Base-by-base conservation (phyloP, 768 basidiomycete species). In the Mycena galopus region DNA sequence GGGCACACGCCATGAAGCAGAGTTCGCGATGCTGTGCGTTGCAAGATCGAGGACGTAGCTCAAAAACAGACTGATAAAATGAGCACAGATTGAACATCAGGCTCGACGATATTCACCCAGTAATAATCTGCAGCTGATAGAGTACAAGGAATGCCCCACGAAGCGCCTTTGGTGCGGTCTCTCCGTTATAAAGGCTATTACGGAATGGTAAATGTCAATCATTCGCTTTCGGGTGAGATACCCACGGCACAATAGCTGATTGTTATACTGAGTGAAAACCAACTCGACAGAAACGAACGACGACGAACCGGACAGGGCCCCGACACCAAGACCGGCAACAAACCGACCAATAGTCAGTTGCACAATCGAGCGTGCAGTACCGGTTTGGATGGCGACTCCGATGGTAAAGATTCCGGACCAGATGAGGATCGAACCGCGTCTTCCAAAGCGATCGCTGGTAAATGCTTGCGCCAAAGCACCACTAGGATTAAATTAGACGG, bases 81-180 rank as follows among this genome's bases (percentile, higher is more conserved):
- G 21, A 42, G 58, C 19, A 19, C 65, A 27, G 4, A 33, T 51
- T 17, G 11, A 19, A 44, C n/a, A 11, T 59, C 23, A 29, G 17
- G n/a, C 7, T 12, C 42, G 59, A 37, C n/a, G n/a, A 55, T 10
- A 76, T 86, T 44, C 76, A 91, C 92, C 92, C 92, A 16, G 87
- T 82, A 76, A 93, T 93, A 72, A 94, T 93, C 78, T 93, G 92
- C 16, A 94, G 83, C 77, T 94, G 93, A 77, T 94, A 94, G 21
- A 95, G 82, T 2, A 93, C 92, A 32, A 95, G 82, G 12, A 89
- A 79, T 23, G 91, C 88, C 10, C 93, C 94, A 77, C 94, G 88
- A 67, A 94, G 85, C 1, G 89, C 86, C 77, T 93, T 93, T 0
- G 94, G 94, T 0, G 93, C 89, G 0, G 93, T 92, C 81, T 94